Base-by-base conservation (phyloP, 352 stramenopile species). In the Pythium apleroticum region DNA sequence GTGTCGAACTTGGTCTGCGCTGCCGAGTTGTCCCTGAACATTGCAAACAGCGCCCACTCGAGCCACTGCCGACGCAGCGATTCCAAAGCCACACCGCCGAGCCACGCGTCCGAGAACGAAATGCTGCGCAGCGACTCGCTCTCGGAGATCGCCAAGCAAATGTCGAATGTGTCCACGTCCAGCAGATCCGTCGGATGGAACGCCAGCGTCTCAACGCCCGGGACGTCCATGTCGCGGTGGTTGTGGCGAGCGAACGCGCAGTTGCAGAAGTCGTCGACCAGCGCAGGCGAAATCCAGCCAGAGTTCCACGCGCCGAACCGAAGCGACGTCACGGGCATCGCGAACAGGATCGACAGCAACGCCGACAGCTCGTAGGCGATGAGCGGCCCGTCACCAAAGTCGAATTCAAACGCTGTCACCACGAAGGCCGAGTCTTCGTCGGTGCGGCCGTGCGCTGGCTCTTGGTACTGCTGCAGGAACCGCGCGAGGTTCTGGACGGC, bases 401-500 rank as follows among this genome's bases (percentile, higher is more conserved):
- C 31, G 9, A 57, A 41, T 4, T n/a, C 46, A 20, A 64, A 64
- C 31, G 46, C 54, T 31, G 30, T 12, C 12, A 64, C 22, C 1
- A 24, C 0, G 33, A 57, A 64, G 12, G 46, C 20, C 31, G 57
- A 64, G 8, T 64, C 57, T 19, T 56, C 57, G 22, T 33, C 31
- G 3, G 28, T 24, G 17, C 46, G 57, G 17, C 10, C n/a, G 11
- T 43, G 4, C 11, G 11, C 33, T 4, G 46, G 24, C 33, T 35
- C 41, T 43, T 64, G 46, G 22, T 52, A 57, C 30, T 4, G 20
- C 6, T 31, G 8, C 2, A 64, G 46, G 10, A 57, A 57, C 17
- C 12, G 4, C 5, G 57, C 57, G n/a, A 64, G 35, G 9, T 19
- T 39, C 20, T 31, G 28, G 45, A 64, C 49, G 20, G 57, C 30